Conservation (phyloP, 768 basidiomycete species). For the Agaricus bisporus region DNA sequence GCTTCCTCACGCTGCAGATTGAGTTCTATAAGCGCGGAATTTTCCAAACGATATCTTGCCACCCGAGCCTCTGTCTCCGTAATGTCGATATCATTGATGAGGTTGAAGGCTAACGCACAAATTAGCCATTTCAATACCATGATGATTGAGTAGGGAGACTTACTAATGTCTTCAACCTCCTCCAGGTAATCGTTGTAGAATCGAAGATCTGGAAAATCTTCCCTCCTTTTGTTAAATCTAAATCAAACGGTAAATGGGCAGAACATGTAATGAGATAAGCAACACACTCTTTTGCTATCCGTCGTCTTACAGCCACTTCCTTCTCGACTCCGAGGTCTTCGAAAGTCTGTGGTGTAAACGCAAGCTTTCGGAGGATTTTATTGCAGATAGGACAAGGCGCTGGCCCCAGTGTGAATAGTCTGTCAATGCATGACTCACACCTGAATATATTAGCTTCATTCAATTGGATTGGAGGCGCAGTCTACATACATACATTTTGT, state of each 20-base stretch:
- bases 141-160: constrained; percentile 11
- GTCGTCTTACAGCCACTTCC: constrained; percentile 83
- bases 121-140: neutral
- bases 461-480: neutral
- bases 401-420: constrained; percentile 91
- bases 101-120: constrained; percentile 74
- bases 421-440: constrained; percentile 98
- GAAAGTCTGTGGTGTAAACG: constrained; percentile 94
- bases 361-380: constrained; percentile 81
- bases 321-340: constrained; percentile 91
- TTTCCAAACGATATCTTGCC: constrained; percentile 69
- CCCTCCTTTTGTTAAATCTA: constrained; percentile 91
- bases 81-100: constrained; percentile 85
- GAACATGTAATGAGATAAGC: neutral
- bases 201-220: constrained; percentile 78
- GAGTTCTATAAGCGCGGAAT: constrained; percentile 75
- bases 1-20: constrained; percentile 82
- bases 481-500: constrained; percentile 74
- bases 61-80: constrained; percentile 81
- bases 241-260: constrained; percentile 2
- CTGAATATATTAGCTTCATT: constrained; percentile 30
- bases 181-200: constrained; percentile 95
- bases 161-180: constrained; percentile 84
- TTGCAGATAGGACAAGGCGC: constrained; percentile 94
- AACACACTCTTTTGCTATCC: constrained; percentile 84